Conservation (phyloP, 192 early-diverging fungal genomes). For the Coemansia sp. region DNA sequence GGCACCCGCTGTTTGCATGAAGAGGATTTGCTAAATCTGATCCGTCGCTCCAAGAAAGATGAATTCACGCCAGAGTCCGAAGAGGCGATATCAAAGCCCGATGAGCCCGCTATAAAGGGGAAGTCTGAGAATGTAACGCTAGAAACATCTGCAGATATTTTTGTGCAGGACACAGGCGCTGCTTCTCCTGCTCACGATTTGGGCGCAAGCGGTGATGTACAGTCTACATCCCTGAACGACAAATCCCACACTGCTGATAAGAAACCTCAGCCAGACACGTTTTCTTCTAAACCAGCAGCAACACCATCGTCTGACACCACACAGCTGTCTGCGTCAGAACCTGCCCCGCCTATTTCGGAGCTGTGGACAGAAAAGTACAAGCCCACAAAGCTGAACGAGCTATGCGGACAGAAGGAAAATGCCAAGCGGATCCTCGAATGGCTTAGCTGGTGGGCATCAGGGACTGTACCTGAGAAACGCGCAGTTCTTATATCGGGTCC, state of each 20-base stretch:
- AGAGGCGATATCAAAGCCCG: too few relatives aligned
- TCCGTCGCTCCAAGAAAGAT: constrained; percentile 54
- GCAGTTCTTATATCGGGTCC: constrained; percentile 90
- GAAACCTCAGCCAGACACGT: background rate
- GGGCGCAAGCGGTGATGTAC: background rate
- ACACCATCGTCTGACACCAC: constrained; percentile 20
- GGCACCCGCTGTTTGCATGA: constrained; percentile 76
- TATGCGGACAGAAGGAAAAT: constrained; percentile 82
- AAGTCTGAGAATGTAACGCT: background rate
- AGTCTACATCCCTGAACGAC: background rate
- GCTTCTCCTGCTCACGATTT: background rate
- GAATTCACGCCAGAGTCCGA: background rate
- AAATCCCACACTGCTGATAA: background rate
- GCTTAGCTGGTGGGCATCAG: constrained; percentile 71
- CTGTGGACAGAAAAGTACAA: constrained; percentile 97
- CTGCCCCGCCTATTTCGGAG: constrained; percentile 12
- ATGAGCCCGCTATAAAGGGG: background rate
- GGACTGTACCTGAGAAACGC: constrained; percentile 23
- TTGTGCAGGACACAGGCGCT: background rate
- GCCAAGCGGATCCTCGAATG: constrained; percentile 71
- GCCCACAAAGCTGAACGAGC: constrained; percentile 72
- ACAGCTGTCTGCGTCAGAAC: constrained; percentile 8
- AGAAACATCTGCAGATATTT: background rate
- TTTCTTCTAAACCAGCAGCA: constrained; percentile 1
- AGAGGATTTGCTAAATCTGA: constrained; percentile 79